These are phyloP conservation scores for Botrytis cinerea DNA, from an alignment of 2,329 filamentous ascomycete species.

Conservation along the genomic window DNA sequence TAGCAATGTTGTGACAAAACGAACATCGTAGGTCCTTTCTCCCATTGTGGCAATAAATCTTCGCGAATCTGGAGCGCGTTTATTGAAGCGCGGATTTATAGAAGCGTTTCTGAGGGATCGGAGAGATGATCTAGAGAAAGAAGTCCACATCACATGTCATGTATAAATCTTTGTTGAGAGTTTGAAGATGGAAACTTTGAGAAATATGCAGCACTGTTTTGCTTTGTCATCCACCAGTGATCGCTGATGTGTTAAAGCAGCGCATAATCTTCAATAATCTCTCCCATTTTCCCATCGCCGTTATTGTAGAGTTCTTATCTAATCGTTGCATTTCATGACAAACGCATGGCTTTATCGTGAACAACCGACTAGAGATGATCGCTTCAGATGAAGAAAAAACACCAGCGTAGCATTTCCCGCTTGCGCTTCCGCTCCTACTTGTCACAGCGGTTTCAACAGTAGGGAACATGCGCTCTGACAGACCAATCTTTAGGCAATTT, in stretches of 20 bases:
- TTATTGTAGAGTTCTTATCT: not conserved
- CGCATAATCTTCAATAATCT: not conserved
- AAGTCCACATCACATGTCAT: conserved; percentile 5
- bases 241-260: not conserved
- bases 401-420: not conserved
- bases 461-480: not conserved
- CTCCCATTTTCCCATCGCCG: not conserved
- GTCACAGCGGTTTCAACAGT: not conserved
- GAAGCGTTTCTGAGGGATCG: not conserved
- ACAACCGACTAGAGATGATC: not conserved
- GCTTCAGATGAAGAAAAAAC: not conserved
- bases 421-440: not conserved
- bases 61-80: not conserved
- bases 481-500: not conserved
- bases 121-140: not conserved
- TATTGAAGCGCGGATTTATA: not conserved
- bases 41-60: conserved; percentile 18
- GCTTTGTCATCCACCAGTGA: conserved; percentile 5
- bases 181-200: not conserved
- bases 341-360: not conserved
- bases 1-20: conserved; percentile 2
- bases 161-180: conserved; percentile 1
- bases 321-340: not conserved
- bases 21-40: conserved; percentile 31
- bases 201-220: not conserved